Percentiles rank a stretch among this genome's conserved stretches.
phyloP scores from a whole-genome alignment of 805 yeast species.

The Yarrowia deformans region DNA sequence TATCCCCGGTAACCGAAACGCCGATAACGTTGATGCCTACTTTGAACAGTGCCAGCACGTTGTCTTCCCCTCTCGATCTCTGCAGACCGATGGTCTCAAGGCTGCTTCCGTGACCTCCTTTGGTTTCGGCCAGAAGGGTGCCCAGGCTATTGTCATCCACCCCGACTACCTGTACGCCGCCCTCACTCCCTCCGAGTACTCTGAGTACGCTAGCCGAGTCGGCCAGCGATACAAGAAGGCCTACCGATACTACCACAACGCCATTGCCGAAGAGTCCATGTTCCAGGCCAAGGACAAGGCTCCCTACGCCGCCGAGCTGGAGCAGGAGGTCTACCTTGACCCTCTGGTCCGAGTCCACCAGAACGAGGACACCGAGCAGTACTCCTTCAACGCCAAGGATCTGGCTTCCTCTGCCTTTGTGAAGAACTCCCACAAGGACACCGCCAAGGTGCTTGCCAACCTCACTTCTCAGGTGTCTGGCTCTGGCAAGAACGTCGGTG shows the following conservation, averaged over 20 bases:
- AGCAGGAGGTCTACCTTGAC: constrained; percentile 89
- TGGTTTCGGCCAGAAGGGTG: constrained; percentile 99
- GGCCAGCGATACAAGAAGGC: constrained; percentile 83
- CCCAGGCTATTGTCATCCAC: constrained; percentile 88
- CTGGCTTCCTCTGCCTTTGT: constrained; percentile 52
- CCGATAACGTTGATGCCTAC: constrained; percentile 89
- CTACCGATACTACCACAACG: constrained; percentile 94
- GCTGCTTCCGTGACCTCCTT: constrained; percentile 97
- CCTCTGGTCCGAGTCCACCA: constrained; percentile 83
- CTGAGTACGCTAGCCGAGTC: constrained; percentile 74
- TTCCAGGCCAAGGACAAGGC: constrained; percentile 93
- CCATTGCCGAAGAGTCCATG: constrained; percentile 87
- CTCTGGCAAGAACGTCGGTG: constrained; percentile 78
- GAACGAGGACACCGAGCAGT: constrained; percentile 50
- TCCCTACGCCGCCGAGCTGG: constrained; percentile 89
- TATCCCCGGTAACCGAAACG: constrained; percentile 98
- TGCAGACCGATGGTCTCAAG: constrained; percentile 95
- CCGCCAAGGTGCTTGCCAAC: constrained; percentile 66
- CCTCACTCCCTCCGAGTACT: constrained; percentile 74
- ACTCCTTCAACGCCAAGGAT: constrained; percentile 48
- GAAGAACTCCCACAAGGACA: constrained; percentile 57
- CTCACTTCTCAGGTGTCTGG: constrained; percentile 62
- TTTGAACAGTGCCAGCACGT: constrained; percentile 87
- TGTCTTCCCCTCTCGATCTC: constrained; percentile 90
- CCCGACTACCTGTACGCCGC: constrained; percentile 92